phyloP scores from a whole-genome alignment of 176 grass and related monocot genomes.

The Hordeum marinum region DNA sequence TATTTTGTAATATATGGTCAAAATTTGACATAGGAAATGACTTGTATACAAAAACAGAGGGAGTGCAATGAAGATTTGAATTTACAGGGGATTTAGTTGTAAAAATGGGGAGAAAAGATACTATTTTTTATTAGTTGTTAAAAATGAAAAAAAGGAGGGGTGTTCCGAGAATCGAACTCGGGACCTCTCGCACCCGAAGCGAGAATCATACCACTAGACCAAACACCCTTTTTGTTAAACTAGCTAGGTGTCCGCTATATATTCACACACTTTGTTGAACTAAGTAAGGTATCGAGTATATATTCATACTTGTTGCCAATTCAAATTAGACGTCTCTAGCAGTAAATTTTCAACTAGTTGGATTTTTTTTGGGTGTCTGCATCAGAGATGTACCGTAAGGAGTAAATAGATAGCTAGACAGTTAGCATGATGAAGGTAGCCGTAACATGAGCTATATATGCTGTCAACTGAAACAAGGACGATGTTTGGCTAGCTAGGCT shows the following conservation, averaged over 20 bases:
- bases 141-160: background rate
- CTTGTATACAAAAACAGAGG: too few species aligned
- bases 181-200: slow-evolving; percentile 93
- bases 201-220: slow-evolving; percentile 99
- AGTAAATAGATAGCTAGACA: background rate
- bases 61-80: too few species aligned
- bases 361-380: background rate
- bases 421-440: background rate
- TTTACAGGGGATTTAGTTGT: background rate
- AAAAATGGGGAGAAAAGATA: background rate
- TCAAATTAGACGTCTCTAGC: too few species aligned
- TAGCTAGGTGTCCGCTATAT: too few species aligned
- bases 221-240: slow-evolving; percentile 34
- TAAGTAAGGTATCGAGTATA: too few species aligned
- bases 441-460: background rate
- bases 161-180: slow-evolving; percentile 97
- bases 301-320: background rate
- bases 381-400: background rate
- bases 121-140: too few species aligned
- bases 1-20: too few species aligned
- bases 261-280: too few species aligned
- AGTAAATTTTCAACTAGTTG: too few species aligned
- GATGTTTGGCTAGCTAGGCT: background rate
- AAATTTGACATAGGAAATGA: too few species aligned
- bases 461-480: background rate